These are phyloP conservation scores for Talaromyces liani DNA, from an alignment of 495 filamentous ascomycete genomes.

Conservation along the genomic window DNA sequence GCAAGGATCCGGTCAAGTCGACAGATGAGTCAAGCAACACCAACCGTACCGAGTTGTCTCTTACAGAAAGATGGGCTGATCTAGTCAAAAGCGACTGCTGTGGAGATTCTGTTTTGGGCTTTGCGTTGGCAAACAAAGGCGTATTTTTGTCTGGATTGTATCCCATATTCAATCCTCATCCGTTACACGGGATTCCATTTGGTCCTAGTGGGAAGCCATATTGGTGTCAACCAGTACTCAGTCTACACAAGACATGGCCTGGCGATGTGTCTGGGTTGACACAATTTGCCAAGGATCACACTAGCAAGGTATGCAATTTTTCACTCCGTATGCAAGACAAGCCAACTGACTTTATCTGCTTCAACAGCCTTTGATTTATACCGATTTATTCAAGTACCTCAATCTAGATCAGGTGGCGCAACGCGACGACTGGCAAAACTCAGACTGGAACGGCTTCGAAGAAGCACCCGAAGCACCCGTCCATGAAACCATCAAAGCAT, in stretches of 20 bases:
- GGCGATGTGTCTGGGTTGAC: constrained; percentile 19
- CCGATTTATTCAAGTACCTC: constrained; percentile 23
- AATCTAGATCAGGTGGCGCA: constrained; percentile 13
- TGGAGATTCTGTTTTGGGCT: constrained; percentile 47
- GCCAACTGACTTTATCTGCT: not conserved
- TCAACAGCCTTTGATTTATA: constrained; percentile 19
- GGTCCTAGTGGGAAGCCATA: constrained; percentile 16
- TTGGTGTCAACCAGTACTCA: constrained; percentile 48
- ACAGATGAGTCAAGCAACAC: not conserved
- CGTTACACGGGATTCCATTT: constrained; percentile 31
- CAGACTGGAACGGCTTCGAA: constrained; percentile 21
- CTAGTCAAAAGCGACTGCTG: constrained; percentile 37
- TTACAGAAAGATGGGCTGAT: constrained; percentile 28
- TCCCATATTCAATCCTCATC: constrained; percentile 45
- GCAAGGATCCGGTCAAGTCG: constrained; percentile 11
- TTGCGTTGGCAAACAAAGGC: constrained; percentile 35
- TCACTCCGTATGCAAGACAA: not conserved
- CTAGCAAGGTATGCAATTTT: constrained; percentile 16
- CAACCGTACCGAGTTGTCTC: constrained; percentile 9
- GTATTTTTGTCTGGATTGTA: constrained; percentile 39
- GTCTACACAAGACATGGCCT: constrained; percentile 39
- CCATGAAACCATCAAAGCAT: constrained; percentile 19
- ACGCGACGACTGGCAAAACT: constrained; percentile 28
- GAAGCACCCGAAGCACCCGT: constrained; percentile 18
- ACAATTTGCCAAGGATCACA: constrained; percentile 19